Percentiles rank a stretch among this genome's conserved stretches.
These are phyloP conservation scores for Euphorbia corollata DNA, from an alignment of 441 rosid species.

Conservation along the genomic window DNA sequence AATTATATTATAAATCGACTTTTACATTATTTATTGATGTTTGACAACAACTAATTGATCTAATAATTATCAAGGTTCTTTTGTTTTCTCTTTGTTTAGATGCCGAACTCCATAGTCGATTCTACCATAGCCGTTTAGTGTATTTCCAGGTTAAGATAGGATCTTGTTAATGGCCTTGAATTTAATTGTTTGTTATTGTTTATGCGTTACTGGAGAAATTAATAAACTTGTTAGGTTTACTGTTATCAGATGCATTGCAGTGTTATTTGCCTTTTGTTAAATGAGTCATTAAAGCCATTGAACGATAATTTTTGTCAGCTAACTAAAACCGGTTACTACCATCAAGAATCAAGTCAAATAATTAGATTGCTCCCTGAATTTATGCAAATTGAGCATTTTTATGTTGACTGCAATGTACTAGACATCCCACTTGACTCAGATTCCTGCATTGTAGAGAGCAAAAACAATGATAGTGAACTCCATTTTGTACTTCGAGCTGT, in stretches of 20 bases:
- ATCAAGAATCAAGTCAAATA: neutral
- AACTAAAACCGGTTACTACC: neutral
- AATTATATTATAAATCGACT: neutral
- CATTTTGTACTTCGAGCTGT: neutral
- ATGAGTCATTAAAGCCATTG: neutral
- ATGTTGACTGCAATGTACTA: too few relatives aligned
- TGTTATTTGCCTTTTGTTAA: neutral
- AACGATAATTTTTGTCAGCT: neutral
- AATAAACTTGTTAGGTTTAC: neutral
- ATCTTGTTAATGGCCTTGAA: neutral
- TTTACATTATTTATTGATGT: neutral
- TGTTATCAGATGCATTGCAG: constrained; percentile 1
- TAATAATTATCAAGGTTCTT: neutral
- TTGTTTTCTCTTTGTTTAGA: neutral
- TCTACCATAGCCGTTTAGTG: constrained; percentile 12
- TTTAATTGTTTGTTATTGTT: neutral
- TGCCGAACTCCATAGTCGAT: constrained; percentile 11
- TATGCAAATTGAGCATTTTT: neutral
- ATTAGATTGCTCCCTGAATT: neutral
- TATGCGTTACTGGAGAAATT: neutral
- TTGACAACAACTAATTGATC: neutral
- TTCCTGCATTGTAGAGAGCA: neutral
- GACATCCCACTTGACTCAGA: neutral
- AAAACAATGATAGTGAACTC: neutral
- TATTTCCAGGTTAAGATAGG: neutral